Base-by-base conservation (phyloP, 2,329 filamentous ascomycete genomes). In the Leptographium wingfieldii region DNA sequence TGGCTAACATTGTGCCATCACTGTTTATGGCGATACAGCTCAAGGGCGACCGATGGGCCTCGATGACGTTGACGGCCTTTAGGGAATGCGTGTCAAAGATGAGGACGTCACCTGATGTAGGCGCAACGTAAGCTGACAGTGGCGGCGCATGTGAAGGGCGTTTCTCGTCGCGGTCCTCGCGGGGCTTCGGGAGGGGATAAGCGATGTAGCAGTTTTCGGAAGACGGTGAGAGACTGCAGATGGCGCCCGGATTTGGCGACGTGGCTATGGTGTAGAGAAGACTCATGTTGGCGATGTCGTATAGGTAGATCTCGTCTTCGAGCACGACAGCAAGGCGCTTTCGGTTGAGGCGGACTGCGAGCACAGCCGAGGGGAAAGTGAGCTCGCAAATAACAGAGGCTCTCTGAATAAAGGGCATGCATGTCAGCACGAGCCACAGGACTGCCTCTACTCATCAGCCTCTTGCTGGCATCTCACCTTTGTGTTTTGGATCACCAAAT, bases 201-300 rank as follows among this genome's bases (percentile, higher is more conserved):
- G 91, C 92, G 60, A 99, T 86, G 72, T 90, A 97, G 76, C 92
- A 97, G 72, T 94, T 91, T 62, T 97, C 92, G 5, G 92, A 96
- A 1, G 91, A 96, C 1, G 94, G 90, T 1, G 92, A 96, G 5
- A 99, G 81, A 4, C 92, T 89, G 73, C 91, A 96, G 62, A 97
- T 94, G 40, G 90, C 91, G 64, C 84, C 85, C 1, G 92, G 90
- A 68, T 99, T 99, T 7, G 94, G 90, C 3, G 92, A 96, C 6
- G 92, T 97, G 61, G 91, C 85, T 65, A 97, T 95, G 6, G 90
- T 95, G 72, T 91, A 88, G 49, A 97, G 79, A 61, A 97, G 83
- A 68, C 88, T 92, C 92, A 99, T 97, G 70, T 96, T 97, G 73
- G 92, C 91, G 65, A 99, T 97, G 72, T 99, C 94, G 76, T 99